Evolutionary conservation across 164 flowering plant genomes (phyloP).

Genomic region (Liquidambar formosana): DNA sequence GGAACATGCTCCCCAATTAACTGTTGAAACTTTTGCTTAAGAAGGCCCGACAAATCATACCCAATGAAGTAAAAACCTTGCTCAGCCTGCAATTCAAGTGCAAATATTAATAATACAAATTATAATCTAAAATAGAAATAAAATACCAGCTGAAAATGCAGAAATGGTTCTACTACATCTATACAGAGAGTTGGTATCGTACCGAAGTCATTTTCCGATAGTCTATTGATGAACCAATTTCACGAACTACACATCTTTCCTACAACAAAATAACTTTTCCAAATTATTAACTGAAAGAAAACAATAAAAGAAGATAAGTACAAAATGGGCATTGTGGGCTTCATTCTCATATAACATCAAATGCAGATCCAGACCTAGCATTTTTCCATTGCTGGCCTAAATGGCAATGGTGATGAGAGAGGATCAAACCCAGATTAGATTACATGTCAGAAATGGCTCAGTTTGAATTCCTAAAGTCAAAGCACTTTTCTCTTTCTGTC

Average conservation of each 20-base stretch:
- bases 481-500: background rate
- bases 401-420: background rate
- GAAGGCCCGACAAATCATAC: conserved; percentile 43
- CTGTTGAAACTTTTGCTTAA: conserved; percentile 65
- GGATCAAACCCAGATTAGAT: background rate
- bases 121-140: background rate
- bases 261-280: conserved; percentile 30
- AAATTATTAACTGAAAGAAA: background rate
- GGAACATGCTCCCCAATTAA: conserved; percentile 61
- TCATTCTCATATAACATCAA: background rate
- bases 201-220: conserved; percentile 95
- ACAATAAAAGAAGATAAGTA: background rate
- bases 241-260: conserved; percentile 90
- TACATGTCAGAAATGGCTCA: background rate
- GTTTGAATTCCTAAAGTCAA: background rate
- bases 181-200: conserved; percentile 7
- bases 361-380: background rate
- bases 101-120: conserved; percentile 8
- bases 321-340: background rate
- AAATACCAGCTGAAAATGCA: background rate
- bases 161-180: background rate
- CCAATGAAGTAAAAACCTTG: conserved; percentile 90
- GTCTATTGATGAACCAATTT: conserved; percentile 85
- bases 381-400: background rate
- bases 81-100: conserved; percentile 56